Base-by-base conservation (phyloP, 805 yeast species). In the Candida palmyrensis region DNA sequence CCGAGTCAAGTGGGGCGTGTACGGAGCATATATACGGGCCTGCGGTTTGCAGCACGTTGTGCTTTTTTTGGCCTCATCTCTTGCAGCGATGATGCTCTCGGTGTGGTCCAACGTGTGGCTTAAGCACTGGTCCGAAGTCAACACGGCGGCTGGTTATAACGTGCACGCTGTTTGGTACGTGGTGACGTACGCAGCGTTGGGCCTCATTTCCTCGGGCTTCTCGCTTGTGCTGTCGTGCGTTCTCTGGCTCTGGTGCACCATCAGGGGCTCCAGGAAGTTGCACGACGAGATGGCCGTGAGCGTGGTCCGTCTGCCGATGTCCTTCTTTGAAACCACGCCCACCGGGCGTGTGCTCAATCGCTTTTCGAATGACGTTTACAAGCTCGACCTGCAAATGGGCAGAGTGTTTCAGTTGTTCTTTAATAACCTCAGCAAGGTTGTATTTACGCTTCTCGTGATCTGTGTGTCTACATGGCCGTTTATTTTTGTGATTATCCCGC, bases 41-140 rank as follows among this genome's bases (percentile, higher is more conserved):
- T 85, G 95, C 59, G 83, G 83, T 40, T 67, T 78, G 7, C 61
- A 50, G 30, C 75, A 72, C 37, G 90, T 84, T 13, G 18, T 64
- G 0, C 42, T 79, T 2, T 77, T 77, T 44, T 44, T 84, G 35
- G 29, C 50, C 1, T 15, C 30, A 6, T n/a, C n/a, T n/a, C 23
- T 21, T 21, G 23, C 23, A 9, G 16, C 25, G 5, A 66, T 76
- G 39, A 51, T 70, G 9, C 47, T 77, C 30, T 70, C 78, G 27
- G 88, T 83, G 21, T 59, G 64, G 31, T 79, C 88, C 23, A 88
- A 81, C 53, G 75, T 90, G 34, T 92, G 99, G 99, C 74, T 92
- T 49, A 92, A 92, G 57, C 86, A 86, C 57, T 92, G 98, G 98
- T 85, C 97, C 9, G 99, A 92, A 54, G 75, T 82, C 15, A 92